Evolutionary conservation across 805 yeast genomes (phyloP).

Genomic region (Ogataea glucozyma): DNA sequence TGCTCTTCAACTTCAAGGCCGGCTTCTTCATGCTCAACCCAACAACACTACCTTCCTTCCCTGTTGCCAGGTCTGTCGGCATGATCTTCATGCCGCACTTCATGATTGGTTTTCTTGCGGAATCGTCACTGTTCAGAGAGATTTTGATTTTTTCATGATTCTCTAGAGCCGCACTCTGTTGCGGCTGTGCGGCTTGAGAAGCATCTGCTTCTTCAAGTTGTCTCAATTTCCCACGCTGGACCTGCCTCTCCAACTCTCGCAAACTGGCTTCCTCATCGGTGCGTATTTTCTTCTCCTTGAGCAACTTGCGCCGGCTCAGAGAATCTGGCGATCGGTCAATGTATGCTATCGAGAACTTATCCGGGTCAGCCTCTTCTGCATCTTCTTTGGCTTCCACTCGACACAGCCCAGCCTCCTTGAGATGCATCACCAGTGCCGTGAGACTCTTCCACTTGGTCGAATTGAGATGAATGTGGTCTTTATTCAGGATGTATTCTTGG

Average conservation of each 20-base stretch:
- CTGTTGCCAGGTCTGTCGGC: conserved; percentile 24
- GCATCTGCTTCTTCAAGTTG: conserved; percentile 12
- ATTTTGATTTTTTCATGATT: conserved; percentile 25
- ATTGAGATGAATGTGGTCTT: conserved; percentile 86
- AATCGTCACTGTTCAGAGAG: conserved; percentile 6
- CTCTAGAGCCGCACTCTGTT: conserved; percentile 7
- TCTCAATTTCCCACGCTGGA: conserved; percentile 42
- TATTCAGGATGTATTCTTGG: conserved; percentile 83
- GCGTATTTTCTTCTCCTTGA: conserved; percentile 38
- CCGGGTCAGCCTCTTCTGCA: conserved; percentile 35
- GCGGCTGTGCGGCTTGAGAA: conserved; percentile 5
- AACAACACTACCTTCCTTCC: conserved; percentile 20
- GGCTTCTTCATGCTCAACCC: conserved; percentile 8
- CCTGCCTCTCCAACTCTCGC: conserved; percentile 52
- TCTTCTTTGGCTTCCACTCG: conserved; percentile 46
- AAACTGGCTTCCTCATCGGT: conserved; percentile 49
- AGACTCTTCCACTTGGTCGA: conserved; percentile 80
- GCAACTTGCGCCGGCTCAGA: conserved; percentile 39
- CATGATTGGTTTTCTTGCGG: conserved; percentile 25
- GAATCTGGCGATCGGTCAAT: conserved; percentile 57
- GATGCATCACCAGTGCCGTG: conserved; percentile 61
- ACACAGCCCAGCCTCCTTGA: conserved; percentile 59
- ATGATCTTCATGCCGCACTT: conserved; percentile 33
- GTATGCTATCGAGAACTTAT: conserved; percentile 43
- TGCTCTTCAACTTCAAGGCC: conserved; percentile 19